Percentiles rank a stretch among this genome's conserved stretches.
Conservation (phyloP, 345 rosid genomes). For the Excoecaria cochinchinensis region DNA sequence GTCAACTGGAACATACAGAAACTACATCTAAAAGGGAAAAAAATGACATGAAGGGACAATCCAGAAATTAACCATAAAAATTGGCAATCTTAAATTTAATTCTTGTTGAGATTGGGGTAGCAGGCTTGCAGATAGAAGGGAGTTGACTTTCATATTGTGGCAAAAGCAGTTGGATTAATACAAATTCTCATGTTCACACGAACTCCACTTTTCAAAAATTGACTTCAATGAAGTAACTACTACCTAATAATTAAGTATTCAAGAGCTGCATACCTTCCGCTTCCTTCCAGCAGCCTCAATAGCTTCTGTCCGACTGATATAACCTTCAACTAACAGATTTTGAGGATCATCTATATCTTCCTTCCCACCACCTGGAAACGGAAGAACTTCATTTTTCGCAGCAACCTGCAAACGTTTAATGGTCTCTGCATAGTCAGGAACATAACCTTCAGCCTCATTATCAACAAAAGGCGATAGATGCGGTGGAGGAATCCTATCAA, state of each 20-base stretch:
- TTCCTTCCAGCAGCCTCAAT: conserved; percentile 66
- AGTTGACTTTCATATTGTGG: neutral
- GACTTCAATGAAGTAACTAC: neutral
- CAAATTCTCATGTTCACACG: neutral
- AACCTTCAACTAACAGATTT: conserved; percentile 65
- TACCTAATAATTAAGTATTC: neutral
- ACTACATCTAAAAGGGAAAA: neutral
- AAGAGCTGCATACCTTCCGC: conserved; percentile 43
- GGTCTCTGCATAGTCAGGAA: conserved; percentile 87
- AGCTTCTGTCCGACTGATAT: conserved; percentile 69
- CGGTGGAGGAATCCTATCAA: conserved; percentile 74
- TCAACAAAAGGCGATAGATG: conserved; percentile 89
- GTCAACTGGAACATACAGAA: neutral
- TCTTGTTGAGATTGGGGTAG: neutral
- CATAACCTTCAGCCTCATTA: conserved; percentile 84
- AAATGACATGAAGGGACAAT: neutral
- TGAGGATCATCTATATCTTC: conserved; percentile 81
- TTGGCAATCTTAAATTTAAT: neutral
- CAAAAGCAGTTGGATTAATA: neutral
- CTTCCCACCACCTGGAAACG: conserved; percentile 70
- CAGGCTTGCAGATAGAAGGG: neutral
- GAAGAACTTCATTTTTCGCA: conserved; percentile 73
- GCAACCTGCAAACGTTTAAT: conserved; percentile 76
- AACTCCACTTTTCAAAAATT: neutral
- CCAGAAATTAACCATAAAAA: neutral